A percentile compares a stretch with the other conserved stretches of the same genome.
phyloP scores from a whole-genome alignment of 2,329 filamentous ascomycete species.

The Seiridium cupressi region DNA sequence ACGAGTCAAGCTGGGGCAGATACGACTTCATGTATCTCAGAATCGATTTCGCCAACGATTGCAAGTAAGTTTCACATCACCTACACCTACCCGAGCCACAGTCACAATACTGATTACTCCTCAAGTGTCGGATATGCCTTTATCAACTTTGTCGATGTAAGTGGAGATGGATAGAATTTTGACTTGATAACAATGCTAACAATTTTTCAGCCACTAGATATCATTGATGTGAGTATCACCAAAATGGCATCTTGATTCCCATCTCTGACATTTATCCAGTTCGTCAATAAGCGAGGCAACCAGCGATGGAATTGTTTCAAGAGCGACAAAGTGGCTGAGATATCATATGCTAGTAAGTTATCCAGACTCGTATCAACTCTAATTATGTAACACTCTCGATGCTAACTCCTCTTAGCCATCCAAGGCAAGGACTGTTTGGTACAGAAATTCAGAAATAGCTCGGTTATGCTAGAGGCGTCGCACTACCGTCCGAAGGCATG shows the following conservation, averaged over 20 bases:
- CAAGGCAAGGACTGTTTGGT: conserved; percentile 90
- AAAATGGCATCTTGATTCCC: too few relatives aligned
- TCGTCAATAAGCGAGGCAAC: conserved; percentile 68
- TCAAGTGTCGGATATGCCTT: conserved; percentile 91
- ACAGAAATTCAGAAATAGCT: conserved; percentile 95
- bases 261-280: conserved; percentile 42
- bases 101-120: neutral
- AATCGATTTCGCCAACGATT: conserved; percentile 82
- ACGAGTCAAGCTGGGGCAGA: conserved; percentile 73
- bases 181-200: conserved; percentile 33
- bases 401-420: conserved; percentile 56
- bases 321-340: conserved; percentile 80
- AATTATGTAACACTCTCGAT: conserved; percentile 21
- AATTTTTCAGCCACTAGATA: conserved; percentile 61
- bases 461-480: conserved; percentile 84
- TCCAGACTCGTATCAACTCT: neutral
- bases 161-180: conserved; percentile 22
- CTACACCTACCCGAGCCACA: too few relatives aligned
- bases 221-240: conserved; percentile 58
- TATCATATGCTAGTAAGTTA: conserved; percentile 88
- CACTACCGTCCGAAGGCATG: conserved; percentile 80
- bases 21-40: conserved; percentile 96
- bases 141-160: conserved; percentile 86
- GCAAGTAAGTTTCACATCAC: conserved; percentile 59
- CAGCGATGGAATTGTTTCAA: conserved; percentile 79